Evolutionary conservation across 345 rosid genomes (phyloP).

Genomic region (Populus deltoides): DNA sequence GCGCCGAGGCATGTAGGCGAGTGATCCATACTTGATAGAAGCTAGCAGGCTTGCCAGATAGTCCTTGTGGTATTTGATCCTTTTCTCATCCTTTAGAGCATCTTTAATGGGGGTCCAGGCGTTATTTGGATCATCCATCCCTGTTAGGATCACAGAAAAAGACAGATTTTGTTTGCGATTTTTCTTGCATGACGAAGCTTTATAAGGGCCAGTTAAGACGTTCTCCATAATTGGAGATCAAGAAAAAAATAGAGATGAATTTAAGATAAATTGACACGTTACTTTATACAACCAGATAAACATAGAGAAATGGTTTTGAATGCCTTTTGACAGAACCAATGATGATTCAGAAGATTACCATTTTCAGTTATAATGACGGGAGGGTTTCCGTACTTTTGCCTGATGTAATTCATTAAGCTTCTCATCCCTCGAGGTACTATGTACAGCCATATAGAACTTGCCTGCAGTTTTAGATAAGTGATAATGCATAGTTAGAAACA

Average conservation of each 20-base stretch:
- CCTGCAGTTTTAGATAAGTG: constrained; percentile 34
- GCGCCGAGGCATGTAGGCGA: background rate
- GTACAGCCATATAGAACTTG: constrained; percentile 68
- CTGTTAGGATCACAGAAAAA: constrained; percentile 35
- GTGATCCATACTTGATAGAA: constrained; percentile 53
- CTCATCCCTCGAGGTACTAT: constrained; percentile 66
- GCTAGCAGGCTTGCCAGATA: constrained; percentile 78
- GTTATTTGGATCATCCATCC: constrained; percentile 83
- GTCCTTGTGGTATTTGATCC: constrained; percentile 77
- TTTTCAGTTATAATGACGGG: constrained; percentile 62
- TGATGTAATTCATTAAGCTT: constrained; percentile 68
- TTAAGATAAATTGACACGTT: background rate
- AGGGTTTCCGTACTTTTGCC: constrained; percentile 55
- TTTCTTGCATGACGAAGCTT: background rate
- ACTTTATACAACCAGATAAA: background rate
- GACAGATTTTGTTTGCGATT: background rate
- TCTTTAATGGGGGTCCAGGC: constrained; percentile 41
- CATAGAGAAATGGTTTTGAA: background rate
- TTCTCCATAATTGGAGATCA: background rate
- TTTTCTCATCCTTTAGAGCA: constrained; percentile 70
- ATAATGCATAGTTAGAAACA: background rate
- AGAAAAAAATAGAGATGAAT: background rate
- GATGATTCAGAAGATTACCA: constrained; percentile 28
- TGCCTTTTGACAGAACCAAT: background rate
- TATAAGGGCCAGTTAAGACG: background rate